Evolutionary conservation across 108 stramenopile genomes (phyloP).

Genomic region (Cyclotella distinguenda): DNA sequence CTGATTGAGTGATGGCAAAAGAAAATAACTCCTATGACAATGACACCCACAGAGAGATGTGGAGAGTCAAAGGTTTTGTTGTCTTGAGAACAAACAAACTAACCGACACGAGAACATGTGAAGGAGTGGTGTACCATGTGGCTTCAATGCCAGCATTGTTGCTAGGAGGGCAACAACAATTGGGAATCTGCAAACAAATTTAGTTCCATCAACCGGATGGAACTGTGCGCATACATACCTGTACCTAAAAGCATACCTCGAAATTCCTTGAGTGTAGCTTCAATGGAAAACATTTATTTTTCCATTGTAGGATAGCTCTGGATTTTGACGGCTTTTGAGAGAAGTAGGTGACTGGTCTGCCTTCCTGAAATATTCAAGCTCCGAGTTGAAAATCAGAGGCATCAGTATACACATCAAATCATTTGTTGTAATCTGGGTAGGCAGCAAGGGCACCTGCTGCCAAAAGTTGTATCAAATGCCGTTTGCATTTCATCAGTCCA

Average conservation of each 20-base stretch:
- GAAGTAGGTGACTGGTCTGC: constrained; percentile 21
- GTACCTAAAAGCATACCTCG: not conserved
- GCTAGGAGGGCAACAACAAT: too few species aligned
- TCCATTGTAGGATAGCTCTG: constrained; percentile 17
- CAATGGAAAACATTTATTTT: constrained; percentile 13
- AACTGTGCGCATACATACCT: constrained; percentile 13
- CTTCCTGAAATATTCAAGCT: constrained; percentile 1
- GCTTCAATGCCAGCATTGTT: too few species aligned
- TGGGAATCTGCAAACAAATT: too few species aligned
- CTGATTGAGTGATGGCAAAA: too few species aligned
- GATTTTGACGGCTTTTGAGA: constrained; percentile 13
- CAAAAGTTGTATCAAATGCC: constrained; percentile 28
- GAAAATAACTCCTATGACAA: too few species aligned
- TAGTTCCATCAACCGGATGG: too few species aligned
- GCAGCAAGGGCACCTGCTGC: constrained; percentile 12
- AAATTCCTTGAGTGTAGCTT: constrained; percentile 14
- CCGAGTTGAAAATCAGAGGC: constrained; percentile 32
- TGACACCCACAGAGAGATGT: too few species aligned
- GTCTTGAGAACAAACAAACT: too few species aligned
- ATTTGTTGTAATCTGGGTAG: constrained; percentile 42
- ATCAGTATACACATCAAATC: constrained; percentile 38
- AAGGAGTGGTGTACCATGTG: too few species aligned
- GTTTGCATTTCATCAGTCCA: constrained; percentile 29
- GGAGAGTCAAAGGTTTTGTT: too few species aligned
- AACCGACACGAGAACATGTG: too few species aligned